Conservation (phyloP, 306 rosid genomes). For the Mucuna pruriens region DNA sequence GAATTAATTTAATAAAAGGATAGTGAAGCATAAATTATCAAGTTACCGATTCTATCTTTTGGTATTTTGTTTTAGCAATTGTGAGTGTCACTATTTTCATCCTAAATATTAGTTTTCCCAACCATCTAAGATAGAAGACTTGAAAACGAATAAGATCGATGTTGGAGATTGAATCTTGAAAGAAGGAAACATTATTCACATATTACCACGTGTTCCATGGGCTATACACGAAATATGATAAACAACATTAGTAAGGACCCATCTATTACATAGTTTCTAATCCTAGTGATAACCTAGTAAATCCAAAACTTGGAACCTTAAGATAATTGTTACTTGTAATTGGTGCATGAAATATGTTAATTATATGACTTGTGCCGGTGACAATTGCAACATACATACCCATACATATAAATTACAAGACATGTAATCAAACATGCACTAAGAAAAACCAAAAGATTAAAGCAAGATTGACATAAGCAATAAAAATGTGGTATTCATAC, state of each 20-base stretch:
- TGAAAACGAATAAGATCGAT: conserved; percentile 35
- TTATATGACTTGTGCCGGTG: neutral
- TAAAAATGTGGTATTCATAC: neutral
- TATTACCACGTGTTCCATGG: conserved; percentile 37
- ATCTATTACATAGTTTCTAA: conserved; percentile 33
- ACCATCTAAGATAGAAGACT: neutral
- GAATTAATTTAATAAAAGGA: neutral
- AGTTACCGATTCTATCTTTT: neutral
- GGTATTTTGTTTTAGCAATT: neutral
- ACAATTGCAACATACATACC: too few relatives aligned
- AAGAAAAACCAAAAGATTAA: neutral
- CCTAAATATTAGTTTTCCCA: neutral
- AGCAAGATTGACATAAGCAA: neutral
- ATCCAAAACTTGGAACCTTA: neutral
- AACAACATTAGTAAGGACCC: conserved; percentile 32
- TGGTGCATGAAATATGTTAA: neutral
- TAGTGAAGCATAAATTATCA: conserved; percentile 27
- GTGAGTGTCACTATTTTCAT: neutral
- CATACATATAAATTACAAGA: too few relatives aligned
- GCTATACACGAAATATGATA: conserved; percentile 41
- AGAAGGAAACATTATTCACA: conserved; percentile 33
- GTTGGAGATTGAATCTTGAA: conserved; percentile 38
- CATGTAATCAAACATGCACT: too few relatives aligned
- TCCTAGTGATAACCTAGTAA: neutral
- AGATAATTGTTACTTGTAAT: neutral